These are phyloP conservation scores for Paracorniculantispora psalliotae DNA, from an alignment of 2,329 filamentous ascomycete species.

Conservation along the genomic window DNA sequence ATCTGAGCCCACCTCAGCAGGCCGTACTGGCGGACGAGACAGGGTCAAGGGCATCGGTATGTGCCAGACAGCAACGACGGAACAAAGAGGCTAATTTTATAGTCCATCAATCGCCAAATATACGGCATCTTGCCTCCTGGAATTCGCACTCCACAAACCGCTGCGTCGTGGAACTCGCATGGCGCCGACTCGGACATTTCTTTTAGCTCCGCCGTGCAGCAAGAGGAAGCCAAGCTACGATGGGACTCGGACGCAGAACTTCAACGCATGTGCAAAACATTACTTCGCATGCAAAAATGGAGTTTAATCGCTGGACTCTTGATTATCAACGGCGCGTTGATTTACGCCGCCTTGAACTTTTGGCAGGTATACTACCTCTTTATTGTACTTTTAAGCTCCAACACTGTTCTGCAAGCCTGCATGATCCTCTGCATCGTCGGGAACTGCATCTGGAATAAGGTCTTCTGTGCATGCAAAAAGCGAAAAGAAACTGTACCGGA, in stretches of 20 bases:
- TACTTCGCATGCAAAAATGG: constrained; percentile 36
- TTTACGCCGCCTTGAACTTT: constrained; percentile 32
- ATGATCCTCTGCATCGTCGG: constrained; percentile 37
- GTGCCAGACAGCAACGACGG: neutral
- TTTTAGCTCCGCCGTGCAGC: constrained; percentile 31
- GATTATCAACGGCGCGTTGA: constrained; percentile 31
- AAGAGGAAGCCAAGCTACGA: constrained; percentile 35
- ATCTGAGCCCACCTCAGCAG: constrained; percentile 15
- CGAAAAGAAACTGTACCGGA: constrained; percentile 31
- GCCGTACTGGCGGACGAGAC: constrained; percentile 7
- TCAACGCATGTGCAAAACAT: constrained; percentile 31
- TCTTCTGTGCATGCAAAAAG: constrained; percentile 26
- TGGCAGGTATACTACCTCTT: constrained; percentile 40
- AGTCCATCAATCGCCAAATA: constrained; percentile 32
- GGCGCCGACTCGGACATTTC: constrained; percentile 30
- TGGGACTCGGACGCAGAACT: constrained; percentile 38
- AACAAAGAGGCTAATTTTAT: neutral
- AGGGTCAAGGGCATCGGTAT: constrained; percentile 27
- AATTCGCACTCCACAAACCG: constrained; percentile 27
- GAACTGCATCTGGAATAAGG: constrained; percentile 26
- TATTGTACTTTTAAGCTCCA: constrained; percentile 41
- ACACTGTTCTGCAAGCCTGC: constrained; percentile 37
- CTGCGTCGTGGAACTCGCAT: constrained; percentile 29
- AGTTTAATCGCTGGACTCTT: constrained; percentile 31
- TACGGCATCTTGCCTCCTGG: constrained; percentile 28